A percentile compares a stretch with the other conserved stretches of the same genome.
phyloP scores from a whole-genome alignment of 768 basidiomycete genomes.

The Amyloporia xantha region DNA sequence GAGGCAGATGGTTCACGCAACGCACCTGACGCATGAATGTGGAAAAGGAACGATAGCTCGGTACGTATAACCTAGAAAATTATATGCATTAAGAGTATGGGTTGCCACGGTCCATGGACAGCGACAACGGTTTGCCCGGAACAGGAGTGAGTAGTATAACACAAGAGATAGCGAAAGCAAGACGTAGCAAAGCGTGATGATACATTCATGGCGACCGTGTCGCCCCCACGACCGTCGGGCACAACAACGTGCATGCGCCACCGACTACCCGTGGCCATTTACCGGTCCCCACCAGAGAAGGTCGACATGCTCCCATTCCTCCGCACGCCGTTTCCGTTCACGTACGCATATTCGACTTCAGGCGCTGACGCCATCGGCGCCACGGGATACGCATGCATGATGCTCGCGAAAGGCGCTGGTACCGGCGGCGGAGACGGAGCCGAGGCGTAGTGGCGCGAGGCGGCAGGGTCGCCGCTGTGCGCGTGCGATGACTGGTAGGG shows the following conservation, averaged over 20 bases:
- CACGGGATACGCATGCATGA: constrained; percentile 63
- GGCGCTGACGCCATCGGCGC: constrained; percentile 26
- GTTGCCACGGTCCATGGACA: not conserved
- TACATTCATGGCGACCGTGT: not conserved
- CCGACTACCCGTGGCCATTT: too few relatives aligned
- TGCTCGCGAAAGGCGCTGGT: constrained; percentile 56
- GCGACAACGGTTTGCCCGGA: not conserved
- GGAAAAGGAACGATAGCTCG: too few relatives aligned
- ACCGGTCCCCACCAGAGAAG: constrained; percentile 5
- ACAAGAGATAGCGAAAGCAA: constrained; percentile 18
- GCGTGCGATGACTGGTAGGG: constrained; percentile 17
- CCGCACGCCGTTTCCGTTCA: constrained; percentile 13
- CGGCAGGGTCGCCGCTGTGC: not conserved
- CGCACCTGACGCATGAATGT: too few relatives aligned
- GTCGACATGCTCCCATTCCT: constrained; percentile 10
- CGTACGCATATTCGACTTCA: constrained; percentile 22
- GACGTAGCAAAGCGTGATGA: not conserved
- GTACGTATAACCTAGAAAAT: not conserved
- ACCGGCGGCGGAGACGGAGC: constrained; percentile 27
- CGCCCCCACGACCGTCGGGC: too few relatives aligned
- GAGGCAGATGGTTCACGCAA: too few relatives aligned
- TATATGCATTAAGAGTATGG: not conserved
- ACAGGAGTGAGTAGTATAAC: not conserved
- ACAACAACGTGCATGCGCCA: too few relatives aligned
- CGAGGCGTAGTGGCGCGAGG: constrained; percentile 1